Conservation (phyloP, 2,329 filamentous ascomycete species). For the Trichoderma breve region DNA sequence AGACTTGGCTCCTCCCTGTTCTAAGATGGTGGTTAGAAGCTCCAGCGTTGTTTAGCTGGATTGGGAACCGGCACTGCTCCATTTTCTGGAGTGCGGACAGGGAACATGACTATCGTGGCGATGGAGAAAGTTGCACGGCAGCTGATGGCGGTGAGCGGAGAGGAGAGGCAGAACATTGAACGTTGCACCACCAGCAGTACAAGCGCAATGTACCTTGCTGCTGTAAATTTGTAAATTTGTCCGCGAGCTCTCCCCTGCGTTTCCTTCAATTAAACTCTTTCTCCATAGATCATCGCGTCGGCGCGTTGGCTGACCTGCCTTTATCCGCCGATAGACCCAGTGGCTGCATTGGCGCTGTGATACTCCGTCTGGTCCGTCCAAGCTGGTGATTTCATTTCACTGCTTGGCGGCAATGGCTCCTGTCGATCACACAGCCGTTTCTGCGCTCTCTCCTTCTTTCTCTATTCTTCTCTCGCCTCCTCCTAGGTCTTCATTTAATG, state of each 20-base stretch:
- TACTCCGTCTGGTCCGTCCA: neutral
- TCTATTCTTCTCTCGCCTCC: no score
- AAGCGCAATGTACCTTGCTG: neutral
- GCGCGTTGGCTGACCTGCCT: neutral
- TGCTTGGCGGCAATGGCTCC: neutral
- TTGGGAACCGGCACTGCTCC: constrained; percentile 11
- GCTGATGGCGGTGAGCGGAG: constrained; percentile 3
- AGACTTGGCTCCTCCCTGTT: neutral
- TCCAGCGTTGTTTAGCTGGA: neutral
- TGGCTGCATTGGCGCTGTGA: neutral
- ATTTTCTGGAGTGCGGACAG: neutral
- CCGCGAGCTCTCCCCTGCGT: neutral
- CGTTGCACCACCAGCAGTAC: neutral
- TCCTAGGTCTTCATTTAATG: neutral
- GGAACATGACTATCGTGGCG: constrained; percentile 12
- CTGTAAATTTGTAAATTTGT: neutral
- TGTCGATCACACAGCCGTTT: neutral
- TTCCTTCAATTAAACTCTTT: constrained; percentile 15
- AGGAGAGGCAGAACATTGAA: neutral
- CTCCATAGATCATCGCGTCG: constrained; percentile 18
- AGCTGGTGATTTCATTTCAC: neutral
- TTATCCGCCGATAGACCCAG: constrained; percentile 6
- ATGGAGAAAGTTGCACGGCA: neutral
- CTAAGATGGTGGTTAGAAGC: neutral
- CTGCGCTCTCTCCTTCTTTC: neutral